Evolutionary conservation across 305 asterid genomes (phyloP).

Genomic region (Fraxinus baroniana): DNA sequence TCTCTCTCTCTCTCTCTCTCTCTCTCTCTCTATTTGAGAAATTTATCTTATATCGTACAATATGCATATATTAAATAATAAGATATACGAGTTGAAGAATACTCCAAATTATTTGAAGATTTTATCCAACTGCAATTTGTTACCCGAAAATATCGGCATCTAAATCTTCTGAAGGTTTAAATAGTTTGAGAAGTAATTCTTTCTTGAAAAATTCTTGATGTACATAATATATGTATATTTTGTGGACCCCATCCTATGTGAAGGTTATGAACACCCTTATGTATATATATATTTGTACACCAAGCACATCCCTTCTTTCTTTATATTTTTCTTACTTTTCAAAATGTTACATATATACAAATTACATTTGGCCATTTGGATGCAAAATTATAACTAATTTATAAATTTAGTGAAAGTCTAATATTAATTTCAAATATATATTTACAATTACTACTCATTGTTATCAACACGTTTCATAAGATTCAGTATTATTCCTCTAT

Average conservation of each 20-base stretch:
- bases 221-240: too few relatives aligned
- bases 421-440: not conserved
- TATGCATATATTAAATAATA: too few relatives aligned
- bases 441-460: too few relatives aligned
- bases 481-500: too few relatives aligned
- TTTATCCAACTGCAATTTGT: too few relatives aligned
- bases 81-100: not conserved
- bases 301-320: not conserved
- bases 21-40: not conserved
- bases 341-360: not conserved
- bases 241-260: too few relatives aligned
- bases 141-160: too few relatives aligned
- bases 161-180: not conserved
- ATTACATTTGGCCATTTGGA: not conserved
- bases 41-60: not conserved
- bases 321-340: not conserved
- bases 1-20: not conserved
- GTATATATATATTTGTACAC: too few relatives aligned
- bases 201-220: too few relatives aligned
- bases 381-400: too few relatives aligned
- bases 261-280: too few relatives aligned
- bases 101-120: not conserved
- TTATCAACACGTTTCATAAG: not conserved
- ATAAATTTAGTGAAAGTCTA: not conserved
- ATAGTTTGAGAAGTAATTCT: not conserved